phyloP scores from a whole-genome alignment of 164 flowering plant species.

The Brasenia schreberi region DNA sequence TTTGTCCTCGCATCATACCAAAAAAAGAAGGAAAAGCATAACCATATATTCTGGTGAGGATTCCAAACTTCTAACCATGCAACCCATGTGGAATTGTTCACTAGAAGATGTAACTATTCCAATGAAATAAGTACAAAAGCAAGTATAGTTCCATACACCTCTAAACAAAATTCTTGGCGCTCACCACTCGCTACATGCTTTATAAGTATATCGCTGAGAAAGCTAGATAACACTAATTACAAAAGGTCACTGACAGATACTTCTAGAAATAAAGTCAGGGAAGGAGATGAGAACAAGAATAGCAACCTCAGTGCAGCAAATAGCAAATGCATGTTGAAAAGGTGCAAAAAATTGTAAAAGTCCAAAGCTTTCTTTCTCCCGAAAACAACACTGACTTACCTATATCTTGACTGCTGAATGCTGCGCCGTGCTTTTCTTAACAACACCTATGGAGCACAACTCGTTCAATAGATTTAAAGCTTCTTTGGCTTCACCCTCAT shows the following conservation, averaged over 20 bases:
- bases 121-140: no score
- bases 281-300: background rate
- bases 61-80: no score
- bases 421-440: slow-evolving; percentile 56
- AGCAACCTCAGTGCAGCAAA: background rate
- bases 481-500: slow-evolving; percentile 62
- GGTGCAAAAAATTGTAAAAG: background rate
- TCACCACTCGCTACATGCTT: no score
- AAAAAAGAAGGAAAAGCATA: no score
- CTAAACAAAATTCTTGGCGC: no score
- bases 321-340: background rate
- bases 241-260: background rate
- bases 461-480: slow-evolving; percentile 59
- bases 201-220: no score
- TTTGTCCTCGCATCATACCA: no score
- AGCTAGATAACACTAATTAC: background rate
- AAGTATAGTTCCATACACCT: no score
- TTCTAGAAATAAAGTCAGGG: background rate
- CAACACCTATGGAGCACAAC: slow-evolving; percentile 54
- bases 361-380: background rate
- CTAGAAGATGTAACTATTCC: no score
- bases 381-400: slow-evolving; percentile 3
- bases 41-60: no score
- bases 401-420: slow-evolving; percentile 44
- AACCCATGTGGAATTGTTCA: no score